Evolutionary conservation across 495 filamentous ascomycete genomes (phyloP).

Genomic region (Aspergillus kassunensis): DNA sequence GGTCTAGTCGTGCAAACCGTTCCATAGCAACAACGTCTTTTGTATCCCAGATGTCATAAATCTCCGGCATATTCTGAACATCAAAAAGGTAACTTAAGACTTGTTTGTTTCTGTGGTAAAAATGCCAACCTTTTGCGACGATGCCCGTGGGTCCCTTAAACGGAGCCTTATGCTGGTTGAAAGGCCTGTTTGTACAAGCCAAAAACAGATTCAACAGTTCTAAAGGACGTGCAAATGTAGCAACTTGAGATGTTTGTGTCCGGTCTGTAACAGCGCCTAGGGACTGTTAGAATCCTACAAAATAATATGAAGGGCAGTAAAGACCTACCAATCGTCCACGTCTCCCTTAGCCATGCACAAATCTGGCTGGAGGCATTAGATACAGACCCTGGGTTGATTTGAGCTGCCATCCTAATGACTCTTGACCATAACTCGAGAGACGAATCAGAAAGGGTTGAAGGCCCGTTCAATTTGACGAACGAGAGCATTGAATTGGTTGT

Average conservation of each 20-base stretch:
- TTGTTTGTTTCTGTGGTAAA: constrained; percentile 29
- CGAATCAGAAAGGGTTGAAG: constrained; percentile 72
- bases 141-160: constrained; percentile 25
- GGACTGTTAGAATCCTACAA: constrained; percentile 15
- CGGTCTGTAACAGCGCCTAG: constrained; percentile 36
- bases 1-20: constrained; percentile 26
- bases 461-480: constrained; percentile 75
- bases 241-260: constrained; percentile 38
- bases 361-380: constrained; percentile 63
- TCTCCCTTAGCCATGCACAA: constrained; percentile 72
- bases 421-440: constrained; percentile 69
- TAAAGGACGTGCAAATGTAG: constrained; percentile 38
- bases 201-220: constrained; percentile 36
- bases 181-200: constrained; percentile 38
- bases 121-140: constrained; percentile 35
- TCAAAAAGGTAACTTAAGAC: constrained; percentile 38
- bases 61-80: constrained; percentile 19
- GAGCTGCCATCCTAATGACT: constrained; percentile 51
- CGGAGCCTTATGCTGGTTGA: constrained; percentile 16
- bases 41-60: constrained; percentile 27
- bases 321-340: constrained; percentile 71
- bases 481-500: constrained; percentile 64
- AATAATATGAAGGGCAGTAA: neutral
- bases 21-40: constrained; percentile 21
- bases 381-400: constrained; percentile 57